These are phyloP conservation scores for Lichtheimia corymbifera DNA, from an alignment of 371 early-diverging fungal genomes.

Conservation along the genomic window DNA sequence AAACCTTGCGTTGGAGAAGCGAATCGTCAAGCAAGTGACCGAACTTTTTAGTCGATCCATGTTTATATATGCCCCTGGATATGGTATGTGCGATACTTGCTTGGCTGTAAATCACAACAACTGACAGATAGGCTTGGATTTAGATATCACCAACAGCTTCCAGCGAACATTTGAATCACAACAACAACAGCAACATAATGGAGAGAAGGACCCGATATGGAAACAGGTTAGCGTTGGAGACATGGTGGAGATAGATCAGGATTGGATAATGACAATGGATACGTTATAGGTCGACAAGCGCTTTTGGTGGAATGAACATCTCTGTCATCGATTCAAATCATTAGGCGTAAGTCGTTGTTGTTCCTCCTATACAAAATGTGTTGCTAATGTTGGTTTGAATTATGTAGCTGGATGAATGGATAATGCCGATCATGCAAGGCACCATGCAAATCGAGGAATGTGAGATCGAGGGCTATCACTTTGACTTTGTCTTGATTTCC, in stretches of 20 bases:
- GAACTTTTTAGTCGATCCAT: conserved; percentile 64
- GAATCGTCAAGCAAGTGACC: conserved; percentile 62
- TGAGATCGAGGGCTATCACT: conserved; percentile 57
- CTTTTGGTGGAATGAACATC: conserved; percentile 74
- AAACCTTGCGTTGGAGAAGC: conserved; percentile 52
- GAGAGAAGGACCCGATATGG: conserved; percentile 20
- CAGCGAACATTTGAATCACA: conserved; percentile 29
- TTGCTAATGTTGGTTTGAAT: conserved; percentile 9
- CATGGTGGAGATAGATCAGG: not conserved
- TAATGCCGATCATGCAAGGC: conserved; percentile 73
- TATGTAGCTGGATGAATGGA: conserved; percentile 57
- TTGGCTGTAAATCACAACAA: not conserved
- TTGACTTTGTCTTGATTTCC: conserved; percentile 61
- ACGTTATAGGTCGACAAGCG: conserved; percentile 35
- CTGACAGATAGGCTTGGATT: not conserved
- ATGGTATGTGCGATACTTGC: conserved; percentile 34
- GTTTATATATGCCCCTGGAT: conserved; percentile 65
- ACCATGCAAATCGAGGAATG: conserved; percentile 64
- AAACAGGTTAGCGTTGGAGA: conserved; percentile 28
- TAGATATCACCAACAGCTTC: conserved; percentile 48
- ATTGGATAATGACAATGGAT: not conserved
- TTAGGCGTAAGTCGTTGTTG: not conserved
- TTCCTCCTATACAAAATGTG: not conserved
- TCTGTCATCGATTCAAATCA: conserved; percentile 29
- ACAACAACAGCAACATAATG: conserved; percentile 7